Base-by-base conservation (phyloP, 257 asterid species). In the Przewalskia tangutica region DNA sequence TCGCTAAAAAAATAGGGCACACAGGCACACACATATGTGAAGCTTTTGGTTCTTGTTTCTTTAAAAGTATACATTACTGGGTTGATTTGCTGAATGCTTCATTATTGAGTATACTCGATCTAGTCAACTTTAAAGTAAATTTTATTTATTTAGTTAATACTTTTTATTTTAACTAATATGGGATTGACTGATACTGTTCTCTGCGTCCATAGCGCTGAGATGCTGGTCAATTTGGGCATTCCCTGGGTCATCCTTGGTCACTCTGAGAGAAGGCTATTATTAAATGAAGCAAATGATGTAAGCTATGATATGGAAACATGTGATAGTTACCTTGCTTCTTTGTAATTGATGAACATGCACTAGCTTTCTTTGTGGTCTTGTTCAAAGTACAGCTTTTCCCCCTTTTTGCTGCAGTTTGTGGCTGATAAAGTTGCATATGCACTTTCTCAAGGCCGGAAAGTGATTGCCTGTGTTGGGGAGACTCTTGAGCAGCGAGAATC, bases 401-500 rank as follows among this genome's bases (percentile, higher is more conserved):
- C 38, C 36, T 32, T 38, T 80, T 48, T 80, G 54, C 50, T 59
- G 76, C 89, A 95, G 98, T 93, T 94, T 73, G 98, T 94, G 66
- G 99, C 98, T 83, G 97, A 92, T 14, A 96, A 94, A 87, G 97
- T 94, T 84, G 97, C 97, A 40, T 94, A 96, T 87, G 98, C 99
- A 32, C 98, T 96, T 84, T 80, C 92, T 48, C 90, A 92, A 93
- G 98, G 99, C 82, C 60, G 94, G 89, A 96, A 96, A 88, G 99
- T 96, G 38, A 96, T 94, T 84, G 99, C 98, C 38, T 96, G 99
- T 82, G 91, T 96, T 87, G 99, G 99, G 27, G 99, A 96, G 93
- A 91, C 99, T 78, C 99, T 96, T 87, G 98, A 93, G 85, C 97
- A 96, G 85, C 89, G 99, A 65, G 98, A 96, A 87, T 86, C 98